Evolutionary conservation across 1,284 basidiomycete genomes (phyloP).

Genomic region (Wallemia mellicola): DNA sequence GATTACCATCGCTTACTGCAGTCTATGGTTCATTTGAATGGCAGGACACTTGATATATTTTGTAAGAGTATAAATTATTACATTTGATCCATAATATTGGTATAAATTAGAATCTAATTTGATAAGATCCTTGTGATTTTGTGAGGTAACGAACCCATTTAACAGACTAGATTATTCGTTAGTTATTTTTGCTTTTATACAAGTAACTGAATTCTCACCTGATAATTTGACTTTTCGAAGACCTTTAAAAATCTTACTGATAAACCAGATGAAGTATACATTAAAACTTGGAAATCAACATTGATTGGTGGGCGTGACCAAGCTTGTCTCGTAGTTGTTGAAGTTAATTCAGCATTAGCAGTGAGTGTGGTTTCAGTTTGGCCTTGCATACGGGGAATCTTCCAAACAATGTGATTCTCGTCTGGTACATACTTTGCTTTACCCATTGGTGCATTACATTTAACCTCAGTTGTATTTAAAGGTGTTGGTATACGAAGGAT

Average conservation of each 20-base stretch:
- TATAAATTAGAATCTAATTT: constrained; percentile 3
- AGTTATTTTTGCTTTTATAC: background rate
- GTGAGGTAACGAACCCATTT: constrained; percentile 13
- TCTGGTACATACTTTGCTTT: constrained; percentile 92
- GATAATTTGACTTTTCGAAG: constrained; percentile 80
- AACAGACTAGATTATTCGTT: constrained; percentile 9
- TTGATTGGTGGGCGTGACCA: constrained; percentile 96
- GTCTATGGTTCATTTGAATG: background rate
- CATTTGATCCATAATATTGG: background rate
- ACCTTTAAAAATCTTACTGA: constrained; percentile 94
- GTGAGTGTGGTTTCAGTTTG: constrained; percentile 64
- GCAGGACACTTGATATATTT: background rate
- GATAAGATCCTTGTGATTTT: constrained; percentile 5
- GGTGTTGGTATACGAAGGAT: constrained; percentile 84
- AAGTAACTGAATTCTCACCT: constrained; percentile 11
- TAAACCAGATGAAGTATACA: constrained; percentile 89
- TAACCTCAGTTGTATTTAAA: constrained; percentile 66
- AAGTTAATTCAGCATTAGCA: constrained; percentile 52
- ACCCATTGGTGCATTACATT: constrained; percentile 64
- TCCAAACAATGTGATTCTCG: constrained; percentile 91
- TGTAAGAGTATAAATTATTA: background rate
- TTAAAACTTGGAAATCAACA: constrained; percentile 89
- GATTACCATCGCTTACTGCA: background rate
- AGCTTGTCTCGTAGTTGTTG: constrained; percentile 62
- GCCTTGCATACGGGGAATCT: constrained; percentile 74